These are phyloP conservation scores for Rubus parviflorus DNA, from an alignment of 306 rosid species.

Conservation along the genomic window DNA sequence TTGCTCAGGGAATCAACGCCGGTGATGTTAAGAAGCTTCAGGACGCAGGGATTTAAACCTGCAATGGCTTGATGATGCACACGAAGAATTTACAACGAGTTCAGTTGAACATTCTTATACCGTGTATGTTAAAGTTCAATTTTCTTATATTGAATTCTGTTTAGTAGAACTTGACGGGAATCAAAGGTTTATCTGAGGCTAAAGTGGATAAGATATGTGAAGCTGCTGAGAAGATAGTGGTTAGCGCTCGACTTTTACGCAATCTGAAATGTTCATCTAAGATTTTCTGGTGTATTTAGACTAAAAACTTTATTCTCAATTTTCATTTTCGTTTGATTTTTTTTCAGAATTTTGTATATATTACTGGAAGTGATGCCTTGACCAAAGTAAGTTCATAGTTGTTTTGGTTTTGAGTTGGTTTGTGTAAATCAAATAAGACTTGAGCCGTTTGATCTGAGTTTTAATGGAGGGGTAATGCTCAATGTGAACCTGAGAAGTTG, in stretches of 20 bases:
- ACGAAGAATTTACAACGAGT: constrained; percentile 71
- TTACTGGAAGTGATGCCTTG: constrained; percentile 88
- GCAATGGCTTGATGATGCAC: constrained; percentile 98
- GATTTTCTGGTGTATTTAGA: neutral
- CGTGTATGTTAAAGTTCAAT: constrained; percentile 7
- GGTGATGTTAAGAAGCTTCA: constrained; percentile 99
- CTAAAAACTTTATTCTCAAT: constrained; percentile 1
- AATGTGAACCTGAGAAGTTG: constrained; percentile 11
- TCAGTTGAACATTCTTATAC: constrained; percentile 6
- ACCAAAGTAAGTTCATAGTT: constrained; percentile 50
- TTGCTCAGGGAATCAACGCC: constrained; percentile 92
- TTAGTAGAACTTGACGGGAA: constrained; percentile 78
- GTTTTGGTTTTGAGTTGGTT: constrained; percentile 19
- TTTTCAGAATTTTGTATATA: constrained; percentile 84
- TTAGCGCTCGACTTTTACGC: constrained; percentile 28
- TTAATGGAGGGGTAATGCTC: neutral
- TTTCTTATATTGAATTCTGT: constrained; percentile 8
- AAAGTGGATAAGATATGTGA: constrained; percentile 94
- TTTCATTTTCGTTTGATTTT: neutral
- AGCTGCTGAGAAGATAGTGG: constrained; percentile 99
- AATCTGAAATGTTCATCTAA: constrained; percentile 2
- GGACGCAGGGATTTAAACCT: constrained; percentile 93
- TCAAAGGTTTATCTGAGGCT: constrained; percentile 96
- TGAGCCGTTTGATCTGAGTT: neutral
- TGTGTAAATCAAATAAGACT: constrained; percentile 2